These are phyloP conservation scores for Neobulgaria alba DNA, from an alignment of 2,329 filamentous ascomycete species.

Conservation along the genomic window DNA sequence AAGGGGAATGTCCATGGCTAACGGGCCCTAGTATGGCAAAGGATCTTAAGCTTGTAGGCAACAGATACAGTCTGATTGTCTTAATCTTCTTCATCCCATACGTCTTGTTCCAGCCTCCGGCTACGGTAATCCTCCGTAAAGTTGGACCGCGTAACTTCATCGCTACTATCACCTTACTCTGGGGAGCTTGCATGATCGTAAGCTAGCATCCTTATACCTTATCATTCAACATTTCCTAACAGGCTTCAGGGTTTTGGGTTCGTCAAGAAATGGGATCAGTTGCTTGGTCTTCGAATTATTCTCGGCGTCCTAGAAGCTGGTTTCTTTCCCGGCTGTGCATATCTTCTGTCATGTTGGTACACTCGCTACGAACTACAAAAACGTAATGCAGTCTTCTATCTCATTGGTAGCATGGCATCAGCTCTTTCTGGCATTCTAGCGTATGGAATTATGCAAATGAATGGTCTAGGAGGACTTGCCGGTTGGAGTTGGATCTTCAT, in stretches of 20 bases:
- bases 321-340: conserved; percentile 33
- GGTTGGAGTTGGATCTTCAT: conserved; percentile 41
- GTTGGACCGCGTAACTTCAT: conserved; percentile 54
- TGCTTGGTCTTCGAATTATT: conserved; percentile 23
- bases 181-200: conserved; percentile 37
- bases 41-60: conserved; percentile 9
- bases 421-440: conserved; percentile 62
- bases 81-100: conserved; percentile 69
- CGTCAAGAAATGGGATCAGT: conserved; percentile 24
- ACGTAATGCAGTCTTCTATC: conserved; percentile 60
- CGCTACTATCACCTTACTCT: conserved; percentile 36
- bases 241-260: conserved; percentile 28
- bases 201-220: conserved; percentile 6
- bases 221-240: too few relatives aligned
- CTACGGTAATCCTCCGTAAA: conserved; percentile 59
- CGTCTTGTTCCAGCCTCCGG: conserved; percentile 61
- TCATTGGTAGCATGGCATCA: conserved; percentile 57
- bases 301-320: conserved; percentile 25
- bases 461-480: conserved; percentile 21
- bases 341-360: conserved; percentile 36
- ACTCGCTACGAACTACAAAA: conserved; percentile 56
- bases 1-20: neutral
- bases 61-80: conserved; percentile 9
- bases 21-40: conserved; percentile 12
- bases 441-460: conserved; percentile 48